Evolutionary conservation across 2,329 filamentous ascomycete species (phyloP).

Genomic region (Alternaria burnsii): DNA sequence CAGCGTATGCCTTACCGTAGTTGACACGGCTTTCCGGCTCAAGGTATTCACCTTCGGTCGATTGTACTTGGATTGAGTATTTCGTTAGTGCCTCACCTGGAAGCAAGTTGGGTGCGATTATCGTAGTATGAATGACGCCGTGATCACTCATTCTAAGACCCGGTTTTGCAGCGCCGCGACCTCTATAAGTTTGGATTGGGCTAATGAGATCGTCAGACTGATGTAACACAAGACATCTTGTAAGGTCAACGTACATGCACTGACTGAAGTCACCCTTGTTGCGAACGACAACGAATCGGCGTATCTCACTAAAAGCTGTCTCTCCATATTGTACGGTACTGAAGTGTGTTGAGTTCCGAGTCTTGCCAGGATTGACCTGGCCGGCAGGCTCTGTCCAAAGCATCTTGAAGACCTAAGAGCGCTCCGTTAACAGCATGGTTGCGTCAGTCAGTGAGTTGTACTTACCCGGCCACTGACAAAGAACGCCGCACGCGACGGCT

Average conservation of each 20-base stretch:
- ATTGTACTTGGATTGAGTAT: background rate
- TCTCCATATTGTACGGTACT: background rate
- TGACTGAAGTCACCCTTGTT: background rate
- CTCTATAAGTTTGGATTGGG: too few relatives aligned
- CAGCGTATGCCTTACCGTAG: background rate
- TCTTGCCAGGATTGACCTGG: background rate
- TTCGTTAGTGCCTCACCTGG: background rate
- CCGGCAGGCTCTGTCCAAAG: background rate
- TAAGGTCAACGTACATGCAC: background rate
- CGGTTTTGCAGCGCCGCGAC: too few relatives aligned
- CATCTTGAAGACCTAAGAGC: background rate
- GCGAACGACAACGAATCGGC: background rate
- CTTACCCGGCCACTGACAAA: background rate
- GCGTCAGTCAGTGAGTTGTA: background rate
- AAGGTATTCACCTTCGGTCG: background rate
- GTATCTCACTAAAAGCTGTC: background rate
- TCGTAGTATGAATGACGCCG: too few relatives aligned
- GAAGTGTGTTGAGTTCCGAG: background rate
- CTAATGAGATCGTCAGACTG: too few relatives aligned
- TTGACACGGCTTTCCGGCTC: background rate
- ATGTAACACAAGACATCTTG: background rate
- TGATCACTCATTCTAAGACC: too few relatives aligned
- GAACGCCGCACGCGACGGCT: background rate
- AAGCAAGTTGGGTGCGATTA: background rate
- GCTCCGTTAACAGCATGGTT: background rate